A percentile compares a stretch with the other conserved stretches of the same genome.
Evolutionary conservation across 495 filamentous ascomycete genomes (phyloP).

Genomic region (Monascus purpureus): DNA sequence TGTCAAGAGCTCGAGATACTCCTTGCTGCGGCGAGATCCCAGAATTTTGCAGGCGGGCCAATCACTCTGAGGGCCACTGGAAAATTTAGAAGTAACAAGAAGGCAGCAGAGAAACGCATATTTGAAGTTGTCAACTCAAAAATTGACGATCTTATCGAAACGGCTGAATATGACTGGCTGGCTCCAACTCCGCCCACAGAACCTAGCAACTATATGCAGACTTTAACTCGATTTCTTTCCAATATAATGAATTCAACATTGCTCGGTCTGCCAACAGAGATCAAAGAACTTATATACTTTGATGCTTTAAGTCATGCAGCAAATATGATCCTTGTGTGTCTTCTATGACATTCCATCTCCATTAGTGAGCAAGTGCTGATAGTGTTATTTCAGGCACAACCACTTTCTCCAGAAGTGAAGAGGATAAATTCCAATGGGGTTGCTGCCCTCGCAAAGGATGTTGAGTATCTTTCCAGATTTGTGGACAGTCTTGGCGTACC

Average conservation of each 20-base stretch:
- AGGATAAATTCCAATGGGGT: conserved; percentile 82
- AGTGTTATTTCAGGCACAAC: conserved; percentile 46
- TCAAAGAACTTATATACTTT: conserved; percentile 96
- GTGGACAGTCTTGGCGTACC: conserved; percentile 69
- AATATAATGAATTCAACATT: conserved; percentile 95
- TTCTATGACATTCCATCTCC: neutral
- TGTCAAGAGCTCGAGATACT: conserved; percentile 77
- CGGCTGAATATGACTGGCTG: conserved; percentile 94
- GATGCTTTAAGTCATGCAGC: conserved; percentile 87
- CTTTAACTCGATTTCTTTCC: conserved; percentile 79
- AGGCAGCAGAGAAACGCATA: conserved; percentile 91
- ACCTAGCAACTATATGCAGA: conserved; percentile 86
- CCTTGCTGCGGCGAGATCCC: conserved; percentile 66
- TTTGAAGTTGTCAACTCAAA: conserved; percentile 98
- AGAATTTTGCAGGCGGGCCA: conserved; percentile 54
- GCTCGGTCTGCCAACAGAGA: conserved; percentile 78
- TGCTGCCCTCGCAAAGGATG: conserved; percentile 64
- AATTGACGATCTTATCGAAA: conserved; percentile 94
- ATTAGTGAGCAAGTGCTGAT: conserved; percentile 4
- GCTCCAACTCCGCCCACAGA: conserved; percentile 47
- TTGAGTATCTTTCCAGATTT: conserved; percentile 68
- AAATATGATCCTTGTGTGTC: conserved; percentile 62
- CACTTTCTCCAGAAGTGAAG: conserved; percentile 63
- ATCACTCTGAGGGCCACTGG: conserved; percentile 69
- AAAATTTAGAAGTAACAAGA: conserved; percentile 78